phyloP scores from a whole-genome alignment of 2,329 filamentous ascomycete species.

The Simplicillium sp. region DNA sequence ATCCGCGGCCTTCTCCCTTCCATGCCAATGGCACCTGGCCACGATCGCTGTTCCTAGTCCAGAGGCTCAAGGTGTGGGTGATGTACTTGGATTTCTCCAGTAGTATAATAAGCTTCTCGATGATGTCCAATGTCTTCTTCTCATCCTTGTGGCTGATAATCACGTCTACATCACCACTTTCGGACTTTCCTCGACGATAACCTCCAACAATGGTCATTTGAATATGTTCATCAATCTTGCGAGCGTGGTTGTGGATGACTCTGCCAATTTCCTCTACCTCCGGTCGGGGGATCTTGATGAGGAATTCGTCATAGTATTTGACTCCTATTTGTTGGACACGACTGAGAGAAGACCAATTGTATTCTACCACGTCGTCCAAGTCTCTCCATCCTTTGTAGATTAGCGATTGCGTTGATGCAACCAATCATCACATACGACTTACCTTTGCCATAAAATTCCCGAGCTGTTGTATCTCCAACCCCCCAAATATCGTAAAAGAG shows the following conservation, averaged over 20 bases:
- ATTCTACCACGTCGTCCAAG: conserved; percentile 76
- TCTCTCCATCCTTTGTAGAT: conserved; percentile 56
- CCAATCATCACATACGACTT: conserved; percentile 2
- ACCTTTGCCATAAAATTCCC: conserved; percentile 66
- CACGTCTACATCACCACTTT: conserved; percentile 76
- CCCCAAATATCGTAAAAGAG: conserved; percentile 84
- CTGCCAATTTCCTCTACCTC: conserved; percentile 65
- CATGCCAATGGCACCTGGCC: conserved; percentile 52
- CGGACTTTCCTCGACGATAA: conserved; percentile 67
- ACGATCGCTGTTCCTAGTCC: conserved; percentile 60
- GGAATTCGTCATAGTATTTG: conserved; percentile 87
- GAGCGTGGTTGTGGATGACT: conserved; percentile 57
- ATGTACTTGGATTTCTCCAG: conserved; percentile 64
- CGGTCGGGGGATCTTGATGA: conserved; percentile 55
- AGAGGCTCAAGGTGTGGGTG: conserved; percentile 71
- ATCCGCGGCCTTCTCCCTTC: conserved; percentile 28
- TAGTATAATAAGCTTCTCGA: conserved; percentile 59
- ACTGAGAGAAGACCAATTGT: conserved; percentile 65
- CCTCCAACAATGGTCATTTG: conserved; percentile 63
- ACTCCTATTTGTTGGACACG: conserved; percentile 87
- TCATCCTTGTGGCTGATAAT: conserved; percentile 73
- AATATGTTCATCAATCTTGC: conserved; percentile 45
- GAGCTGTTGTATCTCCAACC: conserved; percentile 73
- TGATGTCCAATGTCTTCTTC: conserved; percentile 55
- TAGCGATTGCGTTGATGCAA: background rate